Base-by-base conservation (phyloP, 2,329 filamentous ascomycete species). In the Fusarium scirpi region DNA sequence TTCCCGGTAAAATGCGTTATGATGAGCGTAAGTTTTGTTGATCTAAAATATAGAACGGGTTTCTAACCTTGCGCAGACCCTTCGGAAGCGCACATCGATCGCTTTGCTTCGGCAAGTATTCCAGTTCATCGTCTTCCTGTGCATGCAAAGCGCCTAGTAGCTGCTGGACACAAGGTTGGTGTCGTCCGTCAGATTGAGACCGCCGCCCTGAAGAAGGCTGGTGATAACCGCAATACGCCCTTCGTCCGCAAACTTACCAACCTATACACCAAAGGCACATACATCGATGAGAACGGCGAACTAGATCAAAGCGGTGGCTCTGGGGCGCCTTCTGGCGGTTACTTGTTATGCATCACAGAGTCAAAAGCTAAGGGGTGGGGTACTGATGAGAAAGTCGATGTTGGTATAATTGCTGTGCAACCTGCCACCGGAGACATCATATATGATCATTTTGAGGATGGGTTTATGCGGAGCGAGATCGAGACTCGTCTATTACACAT, bases 231-330 rank as follows among this genome's bases (percentile, higher is more conserved):
- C 62, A 98, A 97, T 77, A 89, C 94, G 0, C 94, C 96, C 0
- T 99, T 99, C 74, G 89, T 94, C 40, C 90, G 96, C 38, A 96
- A 97, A 75, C 89, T 99, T 75, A 98, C 96, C 18, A 98, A 97
- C 76, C 86, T 99, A 9, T 99, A 99, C 81, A 99, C 96, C 11
- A 99, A 98, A 80, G 96, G 94, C 45, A 99, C 96, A 4, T 99
- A 98, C 74, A 91, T 99, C 60, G 96, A 98, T 76, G 96, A 99
- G 78, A 87, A 93, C 12, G 95, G 96, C 67, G 93, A 93, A 27
- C 81, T 97, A 8, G 91, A 92, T 55, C 82, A 83, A 58, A 77
- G 76, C 74, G 64, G 67, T 20, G 82, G 58, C 76, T 84, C 75
- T 71, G 82, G 67, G 0, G 84, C 87, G 3, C 86, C 89, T 0